These are phyloP conservation scores for Boletus sp. DNA, from an alignment of 1,284 basidiomycete genomes.

Conservation along the genomic window DNA sequence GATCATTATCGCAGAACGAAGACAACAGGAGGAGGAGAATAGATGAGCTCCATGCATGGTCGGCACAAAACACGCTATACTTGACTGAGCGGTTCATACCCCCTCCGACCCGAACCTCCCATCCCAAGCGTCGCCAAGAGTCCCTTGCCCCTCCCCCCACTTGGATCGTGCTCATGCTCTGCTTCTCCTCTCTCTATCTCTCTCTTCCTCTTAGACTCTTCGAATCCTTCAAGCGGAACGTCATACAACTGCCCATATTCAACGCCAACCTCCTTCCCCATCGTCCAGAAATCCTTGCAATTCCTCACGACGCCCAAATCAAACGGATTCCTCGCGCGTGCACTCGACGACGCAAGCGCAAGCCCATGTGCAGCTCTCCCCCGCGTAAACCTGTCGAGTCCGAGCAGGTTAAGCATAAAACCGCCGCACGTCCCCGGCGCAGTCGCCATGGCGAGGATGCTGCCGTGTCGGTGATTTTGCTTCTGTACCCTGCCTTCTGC, in stretches of 20 bases:
- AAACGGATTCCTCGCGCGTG: constrained; percentile 79
- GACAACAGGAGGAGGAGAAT: background rate
- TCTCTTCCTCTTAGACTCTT: constrained; percentile 58
- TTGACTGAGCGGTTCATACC: constrained; percentile 37
- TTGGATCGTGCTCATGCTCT: constrained; percentile 43
- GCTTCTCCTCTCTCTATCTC: constrained; percentile 43
- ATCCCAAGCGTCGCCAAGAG: constrained; percentile 37
- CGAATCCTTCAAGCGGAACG: constrained; percentile 79
- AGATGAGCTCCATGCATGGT: background rate
- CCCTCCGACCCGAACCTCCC: constrained; percentile 34
- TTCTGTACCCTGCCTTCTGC: constrained; percentile 42
- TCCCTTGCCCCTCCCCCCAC: constrained; percentile 41
- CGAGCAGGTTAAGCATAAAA: constrained; percentile 85
- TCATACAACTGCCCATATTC: constrained; percentile 91
- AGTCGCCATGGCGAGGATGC: constrained; percentile 30
- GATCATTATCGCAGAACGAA: background rate
- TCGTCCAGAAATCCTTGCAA: constrained; percentile 95
- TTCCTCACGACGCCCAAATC: constrained; percentile 82
- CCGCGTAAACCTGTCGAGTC: constrained; percentile 89
- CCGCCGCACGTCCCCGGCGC: constrained; percentile 38
- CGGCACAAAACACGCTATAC: constrained; percentile 15
- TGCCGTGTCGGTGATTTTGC: constrained; percentile 41
- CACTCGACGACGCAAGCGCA: constrained; percentile 35
- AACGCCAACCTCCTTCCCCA: constrained; percentile 79
- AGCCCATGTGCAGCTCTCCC: constrained; percentile 86